Percentiles rank a stretch among this genome's conserved stretches.
These are phyloP conservation scores for Curvularia hawaiiensis DNA, from an alignment of 2,329 filamentous ascomycete genomes.

Conservation along the genomic window DNA sequence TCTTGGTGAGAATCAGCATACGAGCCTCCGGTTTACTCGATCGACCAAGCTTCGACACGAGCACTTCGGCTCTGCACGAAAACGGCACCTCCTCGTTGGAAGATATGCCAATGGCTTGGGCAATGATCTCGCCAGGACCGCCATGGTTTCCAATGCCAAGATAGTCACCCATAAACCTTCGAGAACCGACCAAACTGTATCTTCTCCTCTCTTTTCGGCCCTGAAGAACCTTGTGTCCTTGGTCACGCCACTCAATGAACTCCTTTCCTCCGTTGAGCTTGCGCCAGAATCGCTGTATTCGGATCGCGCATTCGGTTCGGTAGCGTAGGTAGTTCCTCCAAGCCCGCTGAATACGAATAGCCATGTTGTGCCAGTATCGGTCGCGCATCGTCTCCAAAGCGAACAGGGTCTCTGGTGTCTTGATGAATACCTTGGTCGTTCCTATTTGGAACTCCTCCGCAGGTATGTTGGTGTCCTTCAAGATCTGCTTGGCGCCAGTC, in stretches of 20 bases:
- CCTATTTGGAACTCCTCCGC: slow-evolving; percentile 97
- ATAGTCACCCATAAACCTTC: slow-evolving; percentile 94
- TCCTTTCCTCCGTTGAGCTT: slow-evolving; percentile 90
- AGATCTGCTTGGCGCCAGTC: slow-evolving; percentile 86
- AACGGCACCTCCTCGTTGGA: slow-evolving; percentile 80
- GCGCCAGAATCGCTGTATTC: slow-evolving; percentile 95
- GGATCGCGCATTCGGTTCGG: slow-evolving; percentile 85
- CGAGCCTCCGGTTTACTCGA: slow-evolving; percentile 93
- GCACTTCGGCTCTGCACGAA: slow-evolving; percentile 85
- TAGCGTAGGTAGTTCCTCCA: slow-evolving; percentile 97
- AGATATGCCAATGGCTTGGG: slow-evolving; percentile 72
- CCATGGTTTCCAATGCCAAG: slow-evolving; percentile 81
- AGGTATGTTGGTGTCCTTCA: slow-evolving; percentile 96
- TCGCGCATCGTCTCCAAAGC: slow-evolving; percentile 98
- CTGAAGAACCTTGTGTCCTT: slow-evolving; percentile 80
- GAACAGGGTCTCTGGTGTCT: slow-evolving; percentile 95
- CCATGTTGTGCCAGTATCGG: slow-evolving; percentile 99
- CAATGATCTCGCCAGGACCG: slow-evolving; percentile 81
- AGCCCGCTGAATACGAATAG: slow-evolving; percentile 92
- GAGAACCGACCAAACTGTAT: slow-evolving; percentile 88
- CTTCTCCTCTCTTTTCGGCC: slow-evolving; percentile 89
- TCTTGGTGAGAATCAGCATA: slow-evolving; percentile 81
- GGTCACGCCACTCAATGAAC: slow-evolving; percentile 84
- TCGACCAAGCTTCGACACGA: slow-evolving; percentile 94
- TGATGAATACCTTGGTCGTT: slow-evolving; percentile 96